Evolutionary conservation across 352 stramenopile species (phyloP).

Genomic region (Albugo candida): DNA sequence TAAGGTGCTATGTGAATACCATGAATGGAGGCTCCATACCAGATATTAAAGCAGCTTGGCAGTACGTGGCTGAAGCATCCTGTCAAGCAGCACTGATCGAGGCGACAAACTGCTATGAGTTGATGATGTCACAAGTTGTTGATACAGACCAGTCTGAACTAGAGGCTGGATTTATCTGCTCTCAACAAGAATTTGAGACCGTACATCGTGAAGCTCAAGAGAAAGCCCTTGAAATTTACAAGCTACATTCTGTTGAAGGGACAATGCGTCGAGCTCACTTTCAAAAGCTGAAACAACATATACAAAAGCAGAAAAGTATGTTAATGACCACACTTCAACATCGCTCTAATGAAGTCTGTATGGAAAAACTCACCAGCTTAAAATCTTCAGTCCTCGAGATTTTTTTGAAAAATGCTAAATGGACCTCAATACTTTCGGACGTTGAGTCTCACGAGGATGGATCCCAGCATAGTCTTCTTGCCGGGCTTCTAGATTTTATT

Average conservation of each 20-base stretch:
- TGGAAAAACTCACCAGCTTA: constrained; percentile 20
- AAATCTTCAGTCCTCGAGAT: constrained; percentile 1
- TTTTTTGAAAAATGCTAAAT: not conserved
- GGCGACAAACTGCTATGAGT: constrained; percentile 38
- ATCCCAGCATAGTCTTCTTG: too few relatives aligned
- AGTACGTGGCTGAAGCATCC: constrained; percentile 64
- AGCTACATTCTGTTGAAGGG: constrained; percentile 46
- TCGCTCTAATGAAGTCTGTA: constrained; percentile 31
- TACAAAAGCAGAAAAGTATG: constrained; percentile 29
- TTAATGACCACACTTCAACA: constrained; percentile 37
- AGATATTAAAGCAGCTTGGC: constrained; percentile 70
- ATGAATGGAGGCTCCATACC: constrained; percentile 60
- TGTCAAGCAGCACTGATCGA: constrained; percentile 33
- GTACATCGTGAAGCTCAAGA: constrained; percentile 60
- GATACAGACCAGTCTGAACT: not conserved
- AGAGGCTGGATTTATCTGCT: constrained; percentile 13
- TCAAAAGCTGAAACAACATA: constrained; percentile 54
- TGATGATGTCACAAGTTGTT: constrained; percentile 13
- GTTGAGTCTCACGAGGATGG: too few relatives aligned
- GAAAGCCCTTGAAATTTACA: constrained; percentile 39
- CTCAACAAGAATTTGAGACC: constrained; percentile 49
- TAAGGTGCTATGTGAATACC: constrained; percentile 44
- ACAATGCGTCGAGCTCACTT: constrained; percentile 33
- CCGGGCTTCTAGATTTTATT: constrained; percentile 15
- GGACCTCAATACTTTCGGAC: too few relatives aligned